phyloP scores from a whole-genome alignment of 2,329 filamentous ascomycete genomes.

The Scedosporium dehoogii region DNA sequence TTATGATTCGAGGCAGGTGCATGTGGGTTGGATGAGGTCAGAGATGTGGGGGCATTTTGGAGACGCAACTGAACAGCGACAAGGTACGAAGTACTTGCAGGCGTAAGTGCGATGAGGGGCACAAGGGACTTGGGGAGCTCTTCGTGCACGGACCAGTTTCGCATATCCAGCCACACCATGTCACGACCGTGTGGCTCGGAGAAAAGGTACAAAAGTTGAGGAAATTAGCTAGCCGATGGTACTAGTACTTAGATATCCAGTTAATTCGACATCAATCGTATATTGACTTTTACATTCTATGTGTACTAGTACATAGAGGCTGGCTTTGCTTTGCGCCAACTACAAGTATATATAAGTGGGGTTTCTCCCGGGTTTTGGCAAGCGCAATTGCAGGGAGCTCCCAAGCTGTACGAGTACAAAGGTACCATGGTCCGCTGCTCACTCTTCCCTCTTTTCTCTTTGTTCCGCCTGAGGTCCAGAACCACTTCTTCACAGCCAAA shows the following conservation, averaged over 20 bases:
- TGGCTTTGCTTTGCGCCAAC: not conserved
- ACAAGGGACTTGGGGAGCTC: not conserved
- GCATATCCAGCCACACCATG: not conserved
- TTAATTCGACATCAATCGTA: not conserved
- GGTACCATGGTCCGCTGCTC: constrained; percentile 5
- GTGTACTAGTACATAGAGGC: not conserved
- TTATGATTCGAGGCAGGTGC: not conserved
- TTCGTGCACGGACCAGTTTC: not conserved
- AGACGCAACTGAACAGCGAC: not conserved
- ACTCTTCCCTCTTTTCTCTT: not conserved
- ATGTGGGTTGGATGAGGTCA: not conserved
- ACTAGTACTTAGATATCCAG: not conserved
- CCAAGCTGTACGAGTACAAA: constrained; percentile 6
- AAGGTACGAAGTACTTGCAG: too few species aligned
- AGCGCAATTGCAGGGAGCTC: not conserved
- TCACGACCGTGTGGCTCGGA: not conserved
- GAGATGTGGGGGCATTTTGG: not conserved
- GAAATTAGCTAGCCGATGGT: not conserved
- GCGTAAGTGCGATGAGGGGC: not conserved
- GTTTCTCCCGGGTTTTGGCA: not conserved
- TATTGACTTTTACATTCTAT: not conserved
- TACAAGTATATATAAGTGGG: constrained; percentile 8
- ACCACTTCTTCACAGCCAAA: not conserved
- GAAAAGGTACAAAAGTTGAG: not conserved
- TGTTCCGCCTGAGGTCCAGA: constrained; percentile 1